These are phyloP conservation scores for Agrocybe chaxingu DNA, from an alignment of 768 basidiomycete genomes.

Conservation along the genomic window DNA sequence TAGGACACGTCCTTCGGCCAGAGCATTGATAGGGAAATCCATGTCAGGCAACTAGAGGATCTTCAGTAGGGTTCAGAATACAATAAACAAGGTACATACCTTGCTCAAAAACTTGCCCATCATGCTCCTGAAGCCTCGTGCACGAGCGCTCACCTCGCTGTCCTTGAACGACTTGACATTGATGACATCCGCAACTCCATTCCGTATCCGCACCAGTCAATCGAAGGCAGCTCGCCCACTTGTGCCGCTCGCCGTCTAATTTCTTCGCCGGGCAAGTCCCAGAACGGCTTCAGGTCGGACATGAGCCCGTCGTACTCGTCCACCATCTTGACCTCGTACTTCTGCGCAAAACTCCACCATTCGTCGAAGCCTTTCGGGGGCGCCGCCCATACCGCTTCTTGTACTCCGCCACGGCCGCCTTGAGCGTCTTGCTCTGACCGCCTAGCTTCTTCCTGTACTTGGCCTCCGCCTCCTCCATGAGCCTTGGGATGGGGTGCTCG, in stretches of 20 bases:
- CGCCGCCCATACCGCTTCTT: slow-evolving; percentile 66
- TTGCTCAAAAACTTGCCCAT: slow-evolving; percentile 63
- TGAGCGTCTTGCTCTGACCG: slow-evolving; percentile 77
- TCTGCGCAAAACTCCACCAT: slow-evolving; percentile 82
- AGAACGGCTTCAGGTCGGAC: slow-evolving; percentile 83
- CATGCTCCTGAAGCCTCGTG: slow-evolving; percentile 75
- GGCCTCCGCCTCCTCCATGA: slow-evolving; percentile 83
- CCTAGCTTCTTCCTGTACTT: slow-evolving; percentile 63
- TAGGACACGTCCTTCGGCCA: slow-evolving; percentile 90
- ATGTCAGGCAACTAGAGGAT: slow-evolving; percentile 76
- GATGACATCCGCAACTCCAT: slow-evolving; percentile 58
- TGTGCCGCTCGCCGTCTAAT: slow-evolving; percentile 59
- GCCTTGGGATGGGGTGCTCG: slow-evolving; percentile 77
- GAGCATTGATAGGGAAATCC: slow-evolving; percentile 92
- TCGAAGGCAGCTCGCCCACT: slow-evolving; percentile 77
- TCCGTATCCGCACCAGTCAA: slow-evolving; percentile 81
- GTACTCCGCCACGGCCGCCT: slow-evolving; percentile 81
- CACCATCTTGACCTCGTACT: slow-evolving; percentile 71
- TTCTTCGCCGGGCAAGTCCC: slow-evolving; percentile 69
- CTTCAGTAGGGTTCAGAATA: slow-evolving; percentile 1
- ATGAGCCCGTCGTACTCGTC: slow-evolving; percentile 89
- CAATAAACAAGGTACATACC: slow-evolving; percentile 33
- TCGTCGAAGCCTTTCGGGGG: slow-evolving; percentile 91
- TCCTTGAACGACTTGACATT: slow-evolving; percentile 59
- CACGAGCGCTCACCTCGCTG: slow-evolving; percentile 71